Base-by-base conservation (phyloP, 768 basidiomycete genomes). In the Lentinus brumalis region DNA sequence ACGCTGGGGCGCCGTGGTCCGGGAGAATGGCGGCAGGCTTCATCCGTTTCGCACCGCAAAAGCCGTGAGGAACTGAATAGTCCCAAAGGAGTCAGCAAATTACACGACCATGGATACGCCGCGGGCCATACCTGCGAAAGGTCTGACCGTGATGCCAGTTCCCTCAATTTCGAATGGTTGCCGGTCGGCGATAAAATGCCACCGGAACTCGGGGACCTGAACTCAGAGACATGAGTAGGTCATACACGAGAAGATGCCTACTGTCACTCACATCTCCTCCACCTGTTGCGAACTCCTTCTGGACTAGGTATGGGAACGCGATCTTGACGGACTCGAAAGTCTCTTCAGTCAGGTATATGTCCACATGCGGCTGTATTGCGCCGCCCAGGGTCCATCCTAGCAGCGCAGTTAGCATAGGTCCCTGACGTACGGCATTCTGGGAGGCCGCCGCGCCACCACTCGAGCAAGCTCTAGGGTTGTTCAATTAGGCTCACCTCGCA, bases 251-350 rank as follows among this genome's bases (percentile, higher is more conserved):
- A 35, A 35, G 3, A 11, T 32, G 32, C 72, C 46, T 11, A 8
- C 26, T 26, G 12, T 18, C 18, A 49, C 81, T 65, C 66, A 89
- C 91, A 75, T 89, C 89, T 41, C 90, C 90, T 38, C 90, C 86
- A 54, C 91, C 88, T n/a, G 90, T 87, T 2, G 89, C 89, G 63
- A 83, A 86, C 60, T 88, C 87, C 68, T 83, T 89, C 6, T 84
- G 76, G 16, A 92, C 87, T 26, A 94, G 81, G 73, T 95, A 96
- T 12, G 93, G 93, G 75, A 93, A 94, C 4, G 89, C 78, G 58
- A 83, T 75, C 61, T 86, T 78, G 9, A 94, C 83, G 65, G 87
- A 88, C 9, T 68, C 66, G 66, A 86, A 91, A 0, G 92, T 94
- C 9, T 75, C 78, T 59, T 78, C 74, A 5, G 89, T 88, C 44